Evolutionary conservation across 2,329 filamentous ascomycete genomes (phyloP), one percentile per base, ranked within the genome.

Genomic region (Microsporum canis): DNA sequence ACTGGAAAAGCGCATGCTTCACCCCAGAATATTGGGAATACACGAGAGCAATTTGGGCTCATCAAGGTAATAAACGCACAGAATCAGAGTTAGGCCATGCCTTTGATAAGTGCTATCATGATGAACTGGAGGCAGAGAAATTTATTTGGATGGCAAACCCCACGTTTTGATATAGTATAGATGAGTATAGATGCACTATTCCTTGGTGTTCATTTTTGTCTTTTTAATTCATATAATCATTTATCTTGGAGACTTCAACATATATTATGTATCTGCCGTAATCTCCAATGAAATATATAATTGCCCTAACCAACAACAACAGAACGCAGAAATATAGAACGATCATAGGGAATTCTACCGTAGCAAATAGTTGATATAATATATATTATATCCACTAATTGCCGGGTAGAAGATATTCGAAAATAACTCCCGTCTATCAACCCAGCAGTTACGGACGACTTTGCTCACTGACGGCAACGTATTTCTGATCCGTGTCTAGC

Each of bases 21-120:
- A 61, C 58, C 14, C 63, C 60, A 3, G 63, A 65, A 41, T 63
- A 61, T 43, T 65, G 62, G 62, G 63, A 63, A n/a, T 62, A 63
- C 39, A 65, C 62, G 3, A 45, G 57, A 34, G 55, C 38, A 4
- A 17, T 65, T 47, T 63, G 62, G 57, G 1, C 45, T 5, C 59
- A 57, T 45, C 45, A 49, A 29, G 56, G 62, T 17, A 29, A 17
- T 7, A 14, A 27, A n/a, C 17, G 34, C 17, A 43, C 38, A 36
- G 49, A 29, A 36, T 23, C 29, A 7, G 29, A 53, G 33, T 47
- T 57, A 8, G 12, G 61, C 23, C 47, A 60, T 27, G 62, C 62
- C 12, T 64, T 60, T 38, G 62, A 62, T 17, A 58, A 62, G 23
- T 43, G 39, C 38, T 64, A 64, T 45, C n/a, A 57, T 6, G 61